Base-by-base conservation (phyloP, 306 rosid species). In the Prinsepia uniflora region DNA sequence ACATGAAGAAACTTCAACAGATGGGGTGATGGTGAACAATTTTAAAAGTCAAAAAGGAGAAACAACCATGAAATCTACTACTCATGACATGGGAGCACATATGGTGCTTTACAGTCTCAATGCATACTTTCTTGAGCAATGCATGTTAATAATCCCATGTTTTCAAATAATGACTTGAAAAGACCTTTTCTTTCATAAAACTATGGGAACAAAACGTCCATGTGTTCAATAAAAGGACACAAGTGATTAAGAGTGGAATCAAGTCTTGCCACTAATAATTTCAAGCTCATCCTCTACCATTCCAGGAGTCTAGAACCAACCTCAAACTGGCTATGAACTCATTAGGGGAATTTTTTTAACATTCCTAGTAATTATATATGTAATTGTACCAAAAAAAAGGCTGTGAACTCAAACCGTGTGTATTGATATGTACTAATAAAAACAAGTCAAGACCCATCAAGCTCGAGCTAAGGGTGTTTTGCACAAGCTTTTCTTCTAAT, bases 51-150 rank as follows among this genome's bases (percentile, higher is more conserved):
- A 15, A 60, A 60, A 34, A 7, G 43, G 44, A 34, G 15, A 60
- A 24, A 60, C 44, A 59, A 59, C 19, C 64, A 59, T 59, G 64
- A 59, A 11, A 8, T 8, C 66, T 67, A 10, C n/a, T 18, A 66
- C 40, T 45, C 17, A 6, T 60, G 13, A 49, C 57, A 59, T 6
- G 3, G 30, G 14, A 11, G 45, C 62, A 15, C 2, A 19, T 30
- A 46, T 46, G 10, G 17, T 22, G n/a, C 64, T 59, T 59, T 59
- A 7, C 20, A 36, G 12, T 14, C 43, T 34, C 30, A 7, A 13
- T 6, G 44, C 44, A 34, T 34, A 7, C 64, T 14, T 3, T 12
- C 0, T 30, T 13, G 44, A 59, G 20, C 44, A 30, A 13, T 18
- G 34, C 5, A 58, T 13, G 44, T 36, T 59, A 4, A 5, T 12